Evolutionary conservation across 345 rosid species (phyloP), one percentile per base, ranked within the genome.

Genomic region (Populus alba): DNA sequence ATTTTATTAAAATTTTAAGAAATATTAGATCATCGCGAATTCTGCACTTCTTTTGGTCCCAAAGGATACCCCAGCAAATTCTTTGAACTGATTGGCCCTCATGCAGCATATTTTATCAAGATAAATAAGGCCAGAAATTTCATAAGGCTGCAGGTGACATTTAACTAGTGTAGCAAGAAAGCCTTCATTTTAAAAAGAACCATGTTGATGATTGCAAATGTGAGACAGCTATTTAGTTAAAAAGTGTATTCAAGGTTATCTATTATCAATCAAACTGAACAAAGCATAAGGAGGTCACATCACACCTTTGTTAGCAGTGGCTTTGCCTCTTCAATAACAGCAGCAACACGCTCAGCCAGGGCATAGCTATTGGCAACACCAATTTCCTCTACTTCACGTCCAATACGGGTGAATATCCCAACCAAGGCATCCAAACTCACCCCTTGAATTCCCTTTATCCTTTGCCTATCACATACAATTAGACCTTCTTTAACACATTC

Each of bases 381-480:
- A 66, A 94, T 89, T 68, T 77, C 92, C 86, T 94, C 99, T 63
- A 97, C 81, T 80, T 91, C 94, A 62, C 95, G 93, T 43, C 95
- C 98, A 69, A 97, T 81, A 70, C 97, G 97, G 71, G 99, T 94
- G 76, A 90, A 90, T 81, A 94, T 94, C 16, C 97, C 97, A 72
- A 97, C 96, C 79, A 97, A 80, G 43, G 82, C 97, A 85, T 97
- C 99, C 85, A 97, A 77, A 89, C 97, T 97, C 10, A 97, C 97
- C 43, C 99, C 98, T 88, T 91, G 93, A 75, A 82, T 51, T 66
- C 99, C 99, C 80, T 88, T 87, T 45, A 97, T 88, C 92, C 88
- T 94, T 82, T 94, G 95, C 84, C 93, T 88, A 84, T 97, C 96
- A 76, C 98, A 97, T 51, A 94, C 82, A 82, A 97, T 92, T 68